These are phyloP conservation scores for Salvia hispanica DNA, from an alignment of 257 asterid species.

Conservation along the genomic window DNA sequence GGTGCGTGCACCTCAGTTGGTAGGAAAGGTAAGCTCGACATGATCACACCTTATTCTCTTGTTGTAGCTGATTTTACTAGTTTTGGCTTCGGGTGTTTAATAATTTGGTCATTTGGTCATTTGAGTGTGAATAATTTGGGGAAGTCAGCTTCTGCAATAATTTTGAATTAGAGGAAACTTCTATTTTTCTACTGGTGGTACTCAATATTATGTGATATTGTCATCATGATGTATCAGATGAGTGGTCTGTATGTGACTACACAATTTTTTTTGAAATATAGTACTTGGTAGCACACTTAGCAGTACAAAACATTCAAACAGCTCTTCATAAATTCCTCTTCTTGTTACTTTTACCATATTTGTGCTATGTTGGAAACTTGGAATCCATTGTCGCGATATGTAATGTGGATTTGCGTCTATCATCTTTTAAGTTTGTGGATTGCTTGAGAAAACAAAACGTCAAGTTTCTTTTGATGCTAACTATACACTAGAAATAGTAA, in stretches of 20 bases:
- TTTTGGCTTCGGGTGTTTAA: neutral
- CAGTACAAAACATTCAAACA: neutral
- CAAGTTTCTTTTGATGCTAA: conserved; percentile 2
- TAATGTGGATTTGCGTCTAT: conserved; percentile 22
- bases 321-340: conserved; percentile 12
- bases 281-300: neutral
- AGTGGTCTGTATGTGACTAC: conserved; percentile 20
- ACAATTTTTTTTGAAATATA: no score
- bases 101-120: no score
- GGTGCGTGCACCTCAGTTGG: conserved; percentile 44
- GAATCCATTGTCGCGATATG: conserved; percentile 9
- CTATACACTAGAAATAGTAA: neutral
- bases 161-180: neutral
- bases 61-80: neutral
- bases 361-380: neutral
- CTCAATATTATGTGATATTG: conserved; percentile 8
- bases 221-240: conserved; percentile 6
- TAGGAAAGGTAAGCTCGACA: conserved; percentile 40
- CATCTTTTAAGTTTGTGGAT: conserved; percentile 1
- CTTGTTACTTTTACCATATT: neutral
- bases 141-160: conserved; percentile 3
- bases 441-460: conserved; percentile 1
- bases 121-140: conserved; percentile 6
- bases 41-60: conserved; percentile 25
- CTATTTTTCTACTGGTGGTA: neutral